Percentiles rank a stretch among this genome's conserved stretches.
phyloP scores from a whole-genome alignment of 2,329 filamentous ascomycete genomes.

The Colletotrichum chrysophilum region DNA sequence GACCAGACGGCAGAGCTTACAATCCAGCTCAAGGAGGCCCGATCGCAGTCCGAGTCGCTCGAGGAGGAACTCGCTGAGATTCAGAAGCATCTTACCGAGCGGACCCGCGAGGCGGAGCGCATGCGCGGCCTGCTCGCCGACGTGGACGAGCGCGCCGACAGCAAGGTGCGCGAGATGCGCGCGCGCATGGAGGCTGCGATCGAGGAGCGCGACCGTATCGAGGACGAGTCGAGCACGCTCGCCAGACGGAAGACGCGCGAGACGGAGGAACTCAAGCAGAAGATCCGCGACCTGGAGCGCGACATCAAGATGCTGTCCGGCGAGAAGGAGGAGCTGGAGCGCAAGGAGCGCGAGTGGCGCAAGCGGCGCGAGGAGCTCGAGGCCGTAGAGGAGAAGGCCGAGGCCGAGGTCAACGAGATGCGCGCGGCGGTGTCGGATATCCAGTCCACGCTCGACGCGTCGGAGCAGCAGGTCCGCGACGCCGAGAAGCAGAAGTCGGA shows the following conservation, averaged over 20 bases:
- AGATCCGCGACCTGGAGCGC: constrained; percentile 81
- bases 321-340: constrained; percentile 80
- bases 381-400: constrained; percentile 68
- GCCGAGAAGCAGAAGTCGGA: constrained; percentile 83
- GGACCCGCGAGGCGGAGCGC: constrained; percentile 90
- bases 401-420: constrained; percentile 77
- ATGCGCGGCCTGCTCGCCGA: constrained; percentile 91
- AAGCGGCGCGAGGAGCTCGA: constrained; percentile 79
- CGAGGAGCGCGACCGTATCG: constrained; percentile 91
- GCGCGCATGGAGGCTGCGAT: constrained; percentile 86
- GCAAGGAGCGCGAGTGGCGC: constrained; percentile 76
- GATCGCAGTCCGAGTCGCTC: constrained; percentile 80
- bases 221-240: constrained; percentile 85
- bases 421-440: constrained; percentile 79
- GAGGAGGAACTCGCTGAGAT: constrained; percentile 93
- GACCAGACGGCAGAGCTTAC: constrained; percentile 89
- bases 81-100: constrained; percentile 83
- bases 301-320: constrained; percentile 72
- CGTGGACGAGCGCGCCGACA: constrained; percentile 82
- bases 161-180: constrained; percentile 85
- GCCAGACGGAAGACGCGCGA: constrained; percentile 81
- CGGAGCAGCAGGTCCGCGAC: constrained; percentile 83
- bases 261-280: constrained; percentile 82
- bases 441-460: constrained; percentile 82
- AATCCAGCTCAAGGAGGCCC: constrained; percentile 89